phyloP scores from a whole-genome alignment of 2,329 filamentous ascomycete species.

The Didymella lethalis region DNA sequence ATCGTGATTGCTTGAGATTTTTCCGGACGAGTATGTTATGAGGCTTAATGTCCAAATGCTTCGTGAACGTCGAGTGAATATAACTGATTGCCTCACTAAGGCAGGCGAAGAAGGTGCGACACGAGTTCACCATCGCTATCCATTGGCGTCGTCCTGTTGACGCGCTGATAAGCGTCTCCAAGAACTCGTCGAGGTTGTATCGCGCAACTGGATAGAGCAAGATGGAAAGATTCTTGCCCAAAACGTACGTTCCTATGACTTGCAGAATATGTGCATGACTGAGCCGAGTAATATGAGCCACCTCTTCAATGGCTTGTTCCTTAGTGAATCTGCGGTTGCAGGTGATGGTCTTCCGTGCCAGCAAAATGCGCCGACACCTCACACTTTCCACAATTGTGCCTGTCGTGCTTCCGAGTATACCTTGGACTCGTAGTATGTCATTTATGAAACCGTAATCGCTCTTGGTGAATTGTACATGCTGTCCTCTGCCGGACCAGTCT shows the following conservation, averaged over 20 bases:
- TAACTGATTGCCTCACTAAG: conserved; percentile 22
- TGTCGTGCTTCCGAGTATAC: conserved; percentile 19
- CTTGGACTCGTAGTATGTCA: conserved; percentile 19
- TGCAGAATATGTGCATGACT: conserved; percentile 31
- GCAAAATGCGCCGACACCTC: conserved; percentile 23
- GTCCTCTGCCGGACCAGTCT: conserved; percentile 17
- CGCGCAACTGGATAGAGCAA: conserved; percentile 32
- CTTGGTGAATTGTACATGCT: conserved; percentile 20
- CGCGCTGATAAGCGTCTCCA: conserved; percentile 10
- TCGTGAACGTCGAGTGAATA: conserved; percentile 28
- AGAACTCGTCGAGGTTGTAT: conserved; percentile 27
- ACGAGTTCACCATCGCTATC: not conserved
- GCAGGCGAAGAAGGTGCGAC: conserved; percentile 21
- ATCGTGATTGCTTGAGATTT: not conserved
- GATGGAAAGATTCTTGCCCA: conserved; percentile 30
- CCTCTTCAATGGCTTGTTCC: conserved; percentile 31
- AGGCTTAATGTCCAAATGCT: conserved; percentile 42
- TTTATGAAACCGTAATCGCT: not conserved
- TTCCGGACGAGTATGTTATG: conserved; percentile 32
- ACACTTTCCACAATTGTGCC: conserved; percentile 29
- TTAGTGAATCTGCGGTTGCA: conserved; percentile 24
- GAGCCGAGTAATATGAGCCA: conserved; percentile 28
- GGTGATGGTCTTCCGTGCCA: conserved; percentile 32
- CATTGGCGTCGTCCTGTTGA: not conserved
- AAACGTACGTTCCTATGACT: conserved; percentile 3